Base-by-base conservation (phyloP, 2,329 filamentous ascomycete genomes). In the Byssothecium circinans region DNA sequence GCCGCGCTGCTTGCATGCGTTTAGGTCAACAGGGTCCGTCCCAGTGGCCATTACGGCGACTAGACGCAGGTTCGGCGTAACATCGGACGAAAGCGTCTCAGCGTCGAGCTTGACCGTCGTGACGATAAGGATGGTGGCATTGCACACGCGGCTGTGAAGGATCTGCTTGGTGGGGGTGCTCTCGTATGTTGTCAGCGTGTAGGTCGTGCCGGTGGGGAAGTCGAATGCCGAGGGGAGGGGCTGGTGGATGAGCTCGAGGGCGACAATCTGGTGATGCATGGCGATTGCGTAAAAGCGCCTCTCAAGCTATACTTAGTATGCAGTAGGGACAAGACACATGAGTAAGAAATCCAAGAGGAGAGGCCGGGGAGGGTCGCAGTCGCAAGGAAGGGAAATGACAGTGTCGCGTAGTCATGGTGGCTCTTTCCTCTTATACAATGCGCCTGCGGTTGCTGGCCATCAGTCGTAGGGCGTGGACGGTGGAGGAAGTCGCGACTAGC, bases 11-110 rank as follows among this genome's bases (percentile, higher is more conserved):
- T 66, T 65, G 47, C 71, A 75, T 38, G 74, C 74, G 4, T 68
- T 62, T 29, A 76, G 69, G 56, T 79, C 75, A 23, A 80, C 64
- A 47, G 71, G 71, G 57, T 78, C 75, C 42, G 72, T 74, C 35
- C 78, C 78, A 6, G 75, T 74, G 25, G 76, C 77, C 53, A 74
- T 73, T 15, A 75, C 64, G 34, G 74, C 71, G 41, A 80, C 67
- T 19, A 76, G 66, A 47, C 70, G 67, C 23, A 80, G 68, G 46
- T 74, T 58, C 14, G 76, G 75, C 2, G 72, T 71, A 11, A 64
- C 54, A 43, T 68, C 60, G 41, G 61, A 55, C 41, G 58, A 50
- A 15, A 78, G 70, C 19, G 69, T 65, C 18, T 67, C 66, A 19
- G 73, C 67, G n/a, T 72, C 69, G 19, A 80, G 62, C 23, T 67